Conservation (phyloP, 805 yeast genomes). For the Saturnispora dispora region DNA sequence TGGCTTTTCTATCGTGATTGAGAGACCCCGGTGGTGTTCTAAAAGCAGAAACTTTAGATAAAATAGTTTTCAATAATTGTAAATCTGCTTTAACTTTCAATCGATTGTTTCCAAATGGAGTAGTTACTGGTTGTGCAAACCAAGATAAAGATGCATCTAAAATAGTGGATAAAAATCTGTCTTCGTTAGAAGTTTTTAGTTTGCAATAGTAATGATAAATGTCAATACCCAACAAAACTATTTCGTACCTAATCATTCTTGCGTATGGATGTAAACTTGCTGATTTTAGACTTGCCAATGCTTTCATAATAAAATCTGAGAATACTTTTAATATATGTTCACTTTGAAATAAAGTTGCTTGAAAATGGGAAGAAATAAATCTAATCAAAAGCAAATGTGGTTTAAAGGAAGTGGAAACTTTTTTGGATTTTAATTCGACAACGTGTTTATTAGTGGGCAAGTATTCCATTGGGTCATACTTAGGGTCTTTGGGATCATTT, state of each 20-base stretch:
- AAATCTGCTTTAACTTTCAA: conserved; percentile 64
- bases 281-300: conserved; percentile 38
- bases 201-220: conserved; percentile 48
- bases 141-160: conserved; percentile 66
- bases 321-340: conserved; percentile 60
- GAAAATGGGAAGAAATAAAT: conserved; percentile 66
- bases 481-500: conserved; percentile 50
- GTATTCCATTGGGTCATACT: conserved; percentile 74
- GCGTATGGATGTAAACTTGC: conserved; percentile 85
- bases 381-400: conserved; percentile 65
- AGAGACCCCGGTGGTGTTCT: conserved; percentile 8
- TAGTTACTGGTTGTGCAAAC: conserved; percentile 55
- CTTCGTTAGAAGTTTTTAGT: conserved; percentile 37
- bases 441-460: conserved; percentile 67
- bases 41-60: conserved; percentile 24
- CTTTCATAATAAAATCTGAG: conserved; percentile 48
- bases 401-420: conserved; percentile 39
- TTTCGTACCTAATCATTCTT: conserved; percentile 62
- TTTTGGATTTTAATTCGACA: conserved; percentile 42
- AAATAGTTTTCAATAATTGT: conserved; percentile 46
- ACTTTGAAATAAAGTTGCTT: conserved; percentile 68
- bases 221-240: conserved; percentile 59
- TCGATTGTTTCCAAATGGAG: conserved; percentile 82
- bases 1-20: conserved; percentile 40
- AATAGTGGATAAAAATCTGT: conserved; percentile 40